Conservation (phyloP, 192 early-diverging fungal genomes). For the Coemansia sp. region DNA sequence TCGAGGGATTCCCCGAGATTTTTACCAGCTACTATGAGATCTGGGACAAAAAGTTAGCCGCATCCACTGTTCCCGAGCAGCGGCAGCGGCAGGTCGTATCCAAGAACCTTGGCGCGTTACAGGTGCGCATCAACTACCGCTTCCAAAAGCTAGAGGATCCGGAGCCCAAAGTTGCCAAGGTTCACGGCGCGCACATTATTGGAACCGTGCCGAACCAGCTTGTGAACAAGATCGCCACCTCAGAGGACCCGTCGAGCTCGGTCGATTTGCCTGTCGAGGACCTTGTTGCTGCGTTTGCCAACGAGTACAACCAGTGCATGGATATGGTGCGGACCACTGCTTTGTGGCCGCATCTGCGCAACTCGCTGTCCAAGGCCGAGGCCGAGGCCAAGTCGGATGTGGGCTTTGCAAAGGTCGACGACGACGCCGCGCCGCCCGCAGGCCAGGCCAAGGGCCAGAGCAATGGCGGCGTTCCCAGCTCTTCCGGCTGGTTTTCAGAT, state of each 20-base stretch:
- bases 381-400: not conserved
- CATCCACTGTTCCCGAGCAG: constrained; percentile 60
- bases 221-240: constrained; percentile 18
- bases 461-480: not conserved
- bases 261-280: constrained; percentile 39
- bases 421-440: constrained; percentile 19
- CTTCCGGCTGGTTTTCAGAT: constrained; percentile 37
- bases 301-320: constrained; percentile 40
- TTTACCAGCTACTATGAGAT: constrained; percentile 75
- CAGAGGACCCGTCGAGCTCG: constrained; percentile 11
- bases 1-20: constrained; percentile 64
- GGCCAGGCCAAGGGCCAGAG: constrained; percentile 5
- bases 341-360: constrained; percentile 23
- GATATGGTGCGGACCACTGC: constrained; percentile 32
- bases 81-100: constrained; percentile 55
- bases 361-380: not conserved
- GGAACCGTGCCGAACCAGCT: constrained; percentile 39
- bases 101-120: constrained; percentile 66
- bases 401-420: constrained; percentile 44
- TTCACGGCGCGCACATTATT: constrained; percentile 37
- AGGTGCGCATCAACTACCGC: constrained; percentile 64
- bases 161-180: constrained; percentile 36
- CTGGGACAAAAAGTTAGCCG: constrained; percentile 67
- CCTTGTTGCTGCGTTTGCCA: constrained; percentile 44
- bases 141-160: constrained; percentile 58